These are phyloP conservation scores for Claviceps cyperi DNA, from an alignment of 2,329 filamentous ascomycete species.

Conservation along the genomic window DNA sequence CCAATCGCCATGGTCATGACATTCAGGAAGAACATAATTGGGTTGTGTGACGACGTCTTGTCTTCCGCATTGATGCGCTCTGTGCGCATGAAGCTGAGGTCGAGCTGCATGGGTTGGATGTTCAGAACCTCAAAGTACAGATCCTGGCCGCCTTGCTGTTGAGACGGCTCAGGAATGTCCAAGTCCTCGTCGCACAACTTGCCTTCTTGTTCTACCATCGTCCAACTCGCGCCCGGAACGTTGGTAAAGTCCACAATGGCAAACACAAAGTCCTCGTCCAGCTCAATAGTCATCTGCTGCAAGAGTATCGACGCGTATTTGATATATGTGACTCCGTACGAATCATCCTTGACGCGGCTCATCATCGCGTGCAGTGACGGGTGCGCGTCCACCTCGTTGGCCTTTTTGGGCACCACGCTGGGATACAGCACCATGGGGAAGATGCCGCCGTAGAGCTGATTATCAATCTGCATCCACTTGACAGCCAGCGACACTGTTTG, in stretches of 20 bases:
- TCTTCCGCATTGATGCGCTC: constrained; percentile 94
- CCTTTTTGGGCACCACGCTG: constrained; percentile 92
- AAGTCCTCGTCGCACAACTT: constrained; percentile 79
- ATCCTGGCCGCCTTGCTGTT: constrained; percentile 74
- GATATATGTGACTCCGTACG: constrained; percentile 93
- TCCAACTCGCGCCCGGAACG: constrained; percentile 77
- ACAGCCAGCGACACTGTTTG: constrained; percentile 82
- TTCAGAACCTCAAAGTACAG: constrained; percentile 97
- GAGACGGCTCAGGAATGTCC: constrained; percentile 81
- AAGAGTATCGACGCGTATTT: constrained; percentile 91
- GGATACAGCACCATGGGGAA: constrained; percentile 97
- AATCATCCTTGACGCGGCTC: constrained; percentile 93
- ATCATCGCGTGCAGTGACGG: constrained; percentile 86
- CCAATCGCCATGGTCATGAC: constrained; percentile 98
- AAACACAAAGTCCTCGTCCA: constrained; percentile 97
- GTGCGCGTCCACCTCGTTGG: constrained; percentile 89
- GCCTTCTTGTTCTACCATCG: constrained; percentile 52
- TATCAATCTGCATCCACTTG: constrained; percentile 99
- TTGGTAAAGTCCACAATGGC: constrained; percentile 90
- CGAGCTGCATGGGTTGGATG: constrained; percentile 94
- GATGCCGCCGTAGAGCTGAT: constrained; percentile 93
- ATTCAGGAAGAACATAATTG: constrained; percentile 97
- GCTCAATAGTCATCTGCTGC: constrained; percentile 95
- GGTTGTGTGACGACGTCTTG: constrained; percentile 78
- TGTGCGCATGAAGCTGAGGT: constrained; percentile 92